Evolutionary conservation across 306 rosid species (phyloP), one percentile per base, ranked within the genome.

Genomic region (Vigna nakashimae): DNA sequence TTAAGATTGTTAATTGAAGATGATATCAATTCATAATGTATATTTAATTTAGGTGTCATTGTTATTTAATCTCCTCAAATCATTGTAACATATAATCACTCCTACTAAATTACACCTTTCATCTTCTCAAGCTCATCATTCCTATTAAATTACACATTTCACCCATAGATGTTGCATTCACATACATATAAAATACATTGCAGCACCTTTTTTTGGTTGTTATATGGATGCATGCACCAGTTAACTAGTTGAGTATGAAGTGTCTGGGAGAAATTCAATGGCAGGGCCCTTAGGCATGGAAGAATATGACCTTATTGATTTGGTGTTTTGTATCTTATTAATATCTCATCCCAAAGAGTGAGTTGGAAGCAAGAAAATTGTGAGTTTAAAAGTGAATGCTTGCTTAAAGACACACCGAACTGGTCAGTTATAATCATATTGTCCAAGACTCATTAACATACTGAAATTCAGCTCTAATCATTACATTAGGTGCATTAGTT

Each of bases 361-460:
- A 71, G 45, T 38, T 60, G 55, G 64, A 74, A 71, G 66, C 66
- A 62, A 17, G 26, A 20, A 65, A 11, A 32, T 60, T 77, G 34
- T 46, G 34, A 16, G 75, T 46, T 42, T 43, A 60, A 57, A 56
- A 56, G 70, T 56, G 46, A 36, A 59, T 71, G 83, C 22, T 62
- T 50, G 46, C 66, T 79, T 63, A 79, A 72, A 72, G 78, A 53
- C 58, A 73, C 69, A 45, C 56, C 75, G 6, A 71, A 36, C 4
- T 38, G 48, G 62, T 43, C 68, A 67, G 7, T 52, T 43, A 56
- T 48, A 65, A 74, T 74, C 58, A 80, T 80, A n/a, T 20, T 80
- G 84, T 57, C 59, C 10, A 8, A 56, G 66, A n/a, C 30, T 56
- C 48, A 73, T 65, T 26, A 2, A 26, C 2, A 26, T 26, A 30